Conservation (phyloP, 345 rosid genomes). For the Citrus medica region DNA sequence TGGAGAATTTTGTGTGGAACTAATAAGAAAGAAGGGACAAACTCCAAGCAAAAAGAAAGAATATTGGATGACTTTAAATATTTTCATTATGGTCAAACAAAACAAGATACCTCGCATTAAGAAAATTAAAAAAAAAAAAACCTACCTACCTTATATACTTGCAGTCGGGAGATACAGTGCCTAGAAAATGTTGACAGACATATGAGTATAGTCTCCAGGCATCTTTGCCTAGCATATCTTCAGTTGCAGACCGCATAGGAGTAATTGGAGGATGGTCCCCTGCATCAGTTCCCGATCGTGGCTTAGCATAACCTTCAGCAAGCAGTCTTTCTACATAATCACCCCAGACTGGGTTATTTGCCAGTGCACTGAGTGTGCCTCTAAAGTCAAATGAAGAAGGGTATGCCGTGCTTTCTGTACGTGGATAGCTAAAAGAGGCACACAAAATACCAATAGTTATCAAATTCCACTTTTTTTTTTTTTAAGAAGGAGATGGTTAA, state of each 20-base stretch:
- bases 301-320: constrained; percentile 62
- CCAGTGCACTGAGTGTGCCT: constrained; percentile 63
- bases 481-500: not conserved
- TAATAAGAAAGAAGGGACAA: not conserved
- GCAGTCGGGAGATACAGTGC: constrained; percentile 89
- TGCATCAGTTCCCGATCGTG: constrained; percentile 78
- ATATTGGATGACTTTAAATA: not conserved
- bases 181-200: constrained; percentile 93
- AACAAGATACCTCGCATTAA: not conserved
- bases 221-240: constrained; percentile 71
- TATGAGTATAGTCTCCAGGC: constrained; percentile 92
- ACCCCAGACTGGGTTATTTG: constrained; percentile 61
- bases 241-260: constrained; percentile 74
- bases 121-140: not conserved
- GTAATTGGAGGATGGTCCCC: constrained; percentile 99
- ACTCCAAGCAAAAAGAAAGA: not conserved
- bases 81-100: not conserved
- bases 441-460: constrained; percentile 3
- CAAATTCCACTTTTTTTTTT: not conserved
- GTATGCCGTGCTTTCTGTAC: constrained; percentile 94
- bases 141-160: constrained; percentile 63
- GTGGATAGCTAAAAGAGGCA: constrained; percentile 67
- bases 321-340: constrained; percentile 53
- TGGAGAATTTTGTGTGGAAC: not conserved
- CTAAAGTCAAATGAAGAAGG: constrained; percentile 90